These are phyloP conservation scores for Amphibolis antarctica DNA, from an alignment of 106 monocot species.

Conservation along the genomic window DNA sequence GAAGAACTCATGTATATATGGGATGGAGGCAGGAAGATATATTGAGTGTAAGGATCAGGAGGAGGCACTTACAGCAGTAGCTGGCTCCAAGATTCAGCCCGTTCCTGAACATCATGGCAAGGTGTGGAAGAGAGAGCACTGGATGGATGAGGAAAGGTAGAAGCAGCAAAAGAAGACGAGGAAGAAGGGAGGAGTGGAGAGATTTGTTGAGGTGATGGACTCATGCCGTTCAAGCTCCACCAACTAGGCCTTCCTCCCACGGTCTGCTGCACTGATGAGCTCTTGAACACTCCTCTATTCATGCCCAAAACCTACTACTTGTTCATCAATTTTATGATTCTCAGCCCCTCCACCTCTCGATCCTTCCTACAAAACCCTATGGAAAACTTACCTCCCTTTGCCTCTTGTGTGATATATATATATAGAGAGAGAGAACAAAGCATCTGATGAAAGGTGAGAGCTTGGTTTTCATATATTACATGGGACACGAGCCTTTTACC, in stretches of 20 bases:
- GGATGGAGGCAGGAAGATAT: too few species aligned
- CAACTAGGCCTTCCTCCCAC: constrained; percentile 29
- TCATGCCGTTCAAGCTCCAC: constrained; percentile 26
- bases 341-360: too few species aligned
- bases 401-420: neutral
- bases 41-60: too few species aligned
- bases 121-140: constrained; percentile 5
- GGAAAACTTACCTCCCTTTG: neutral
- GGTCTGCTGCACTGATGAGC: constrained; percentile 39
- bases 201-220: constrained; percentile 19
- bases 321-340: too few species aligned
- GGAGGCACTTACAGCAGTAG: constrained; percentile 39
- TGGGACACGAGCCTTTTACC: too few species aligned
- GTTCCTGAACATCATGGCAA: constrained; percentile 39
- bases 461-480: neutral
- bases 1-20: too few species aligned
- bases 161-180: constrained; percentile 20
- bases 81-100: constrained; percentile 68
- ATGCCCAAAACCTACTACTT: neutral
- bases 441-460: neutral
- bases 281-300: constrained; percentile 48
- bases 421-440: neutral
- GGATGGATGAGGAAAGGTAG: constrained; percentile 17
- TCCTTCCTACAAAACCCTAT: neutral
- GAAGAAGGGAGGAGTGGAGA: constrained; percentile 11